These are phyloP conservation scores for Gracilaria vermiculophylla DNA, from an alignment of 23 red algal genomes.

Conservation along the genomic window DNA sequence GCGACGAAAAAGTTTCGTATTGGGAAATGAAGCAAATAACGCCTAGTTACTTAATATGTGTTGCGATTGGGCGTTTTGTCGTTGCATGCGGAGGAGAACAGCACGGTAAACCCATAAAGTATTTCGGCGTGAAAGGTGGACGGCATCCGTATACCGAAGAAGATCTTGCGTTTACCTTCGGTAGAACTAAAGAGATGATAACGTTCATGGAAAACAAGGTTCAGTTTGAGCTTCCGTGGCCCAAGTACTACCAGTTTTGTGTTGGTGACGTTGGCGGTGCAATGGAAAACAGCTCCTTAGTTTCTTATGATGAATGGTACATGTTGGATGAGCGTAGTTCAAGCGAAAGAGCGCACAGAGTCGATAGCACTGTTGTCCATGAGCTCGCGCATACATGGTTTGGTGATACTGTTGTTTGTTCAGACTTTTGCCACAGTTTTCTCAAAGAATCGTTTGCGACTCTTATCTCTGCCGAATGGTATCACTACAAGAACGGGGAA, in stretches of 20 bases:
- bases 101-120: conserved; percentile 53
- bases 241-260: conserved; percentile 75
- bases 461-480: conserved; percentile 58
- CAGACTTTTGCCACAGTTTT: conserved; percentile 63
- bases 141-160: conserved; percentile 44
- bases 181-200: conserved; percentile 70
- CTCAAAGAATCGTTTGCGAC: conserved; percentile 75
- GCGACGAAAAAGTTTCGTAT: conserved; percentile 7
- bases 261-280: conserved; percentile 70
- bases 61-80: conserved; percentile 63
- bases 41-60: conserved; percentile 70
- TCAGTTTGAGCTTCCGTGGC: conserved; percentile 68
- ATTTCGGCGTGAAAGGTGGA: conserved; percentile 38
- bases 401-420: conserved; percentile 65
- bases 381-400: conserved; percentile 77
- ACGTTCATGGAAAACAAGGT: conserved; percentile 62
- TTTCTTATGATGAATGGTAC: conserved; percentile 76
- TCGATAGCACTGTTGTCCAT: conserved; percentile 64
- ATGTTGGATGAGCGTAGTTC: conserved; percentile 58
- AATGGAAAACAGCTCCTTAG: conserved; percentile 82
- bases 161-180: conserved; percentile 72
- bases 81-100: conserved; percentile 52
- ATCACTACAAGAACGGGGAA: conserved; percentile 56
- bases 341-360: conserved; percentile 50
- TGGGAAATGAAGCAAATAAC: conserved; percentile 70